Evolutionary conservation across 1,284 basidiomycete species (phyloP), one percentile per base, ranked within the genome.

Genomic region (Sanguinoderma infundibulare): DNA sequence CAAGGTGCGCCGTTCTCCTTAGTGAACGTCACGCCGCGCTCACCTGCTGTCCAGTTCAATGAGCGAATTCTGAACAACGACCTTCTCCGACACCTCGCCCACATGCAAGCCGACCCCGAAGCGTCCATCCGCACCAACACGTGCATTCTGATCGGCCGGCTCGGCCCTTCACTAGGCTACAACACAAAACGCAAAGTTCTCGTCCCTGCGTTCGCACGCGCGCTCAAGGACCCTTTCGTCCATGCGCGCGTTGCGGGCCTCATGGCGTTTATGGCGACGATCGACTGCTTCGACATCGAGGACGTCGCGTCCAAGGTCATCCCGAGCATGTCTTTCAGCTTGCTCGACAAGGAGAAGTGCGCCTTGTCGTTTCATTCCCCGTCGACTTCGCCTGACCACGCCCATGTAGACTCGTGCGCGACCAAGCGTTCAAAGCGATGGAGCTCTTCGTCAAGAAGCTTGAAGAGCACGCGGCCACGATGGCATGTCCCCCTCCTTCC

Each of bases 11-110:
- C 40, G 24, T 30, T 38, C 7, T 4, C n/a, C 2, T 14, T 14
- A 3, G 10, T 39, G n/a, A 6, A 36, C 35, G 26, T 51, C 34
- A 20, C 38, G 1, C 14, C n/a, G 5, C 38, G 30, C 38, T 46
- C 28, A 50, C 12, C 5, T 35, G 5, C 34, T 53, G 42, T 24
- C 1, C 63, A 96, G 93, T 81, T 98, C 50, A 93, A 83, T 53
- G 95, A 98, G 67, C 90, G 97, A 1, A 89, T 98, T 44, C 83
- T 99, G 47, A 99, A 99, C 79, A 99, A 99, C 69, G 98, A 99
- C 63, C 87, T 99, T 32, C 85, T 99, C 1, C 91, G 96, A 3
- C 86, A 94, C 64, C 86, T 99, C 20, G 97, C 97, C 1, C 94
- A 94, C 69, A 92, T 94, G 77, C 98, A 99, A 79, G 87, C 86